Conservation (phyloP, 352 stramenopile genomes). For the Globisporangium canariense region DNA sequence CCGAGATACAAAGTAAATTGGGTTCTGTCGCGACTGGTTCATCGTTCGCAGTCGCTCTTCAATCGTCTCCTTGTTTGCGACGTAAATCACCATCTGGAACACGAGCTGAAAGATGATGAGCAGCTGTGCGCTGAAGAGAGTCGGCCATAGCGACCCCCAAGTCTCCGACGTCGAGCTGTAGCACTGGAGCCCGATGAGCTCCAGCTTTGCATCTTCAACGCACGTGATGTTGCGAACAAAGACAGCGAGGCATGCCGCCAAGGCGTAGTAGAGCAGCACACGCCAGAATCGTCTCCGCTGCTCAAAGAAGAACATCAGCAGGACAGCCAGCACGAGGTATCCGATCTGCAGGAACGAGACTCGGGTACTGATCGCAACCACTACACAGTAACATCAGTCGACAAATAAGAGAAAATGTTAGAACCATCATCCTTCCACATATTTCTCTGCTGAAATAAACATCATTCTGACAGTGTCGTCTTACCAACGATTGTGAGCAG, state of each 20-base stretch:
- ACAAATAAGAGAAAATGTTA: conserved; percentile 2
- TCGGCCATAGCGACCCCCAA: conserved; percentile 75
- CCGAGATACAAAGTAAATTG: conserved; percentile 70
- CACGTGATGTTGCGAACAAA: conserved; percentile 82
- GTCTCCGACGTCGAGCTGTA: conserved; percentile 54
- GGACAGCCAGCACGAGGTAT: conserved; percentile 73
- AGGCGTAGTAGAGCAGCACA: conserved; percentile 67
- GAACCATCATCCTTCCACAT: neutral
- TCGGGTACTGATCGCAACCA: conserved; percentile 72
- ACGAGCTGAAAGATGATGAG: conserved; percentile 83
- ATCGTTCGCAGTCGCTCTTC: conserved; percentile 61
- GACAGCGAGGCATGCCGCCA: conserved; percentile 65
- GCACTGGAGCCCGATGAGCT: conserved; percentile 69
- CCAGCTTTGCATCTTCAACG: conserved; percentile 32
- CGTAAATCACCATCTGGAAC: conserved; percentile 85
- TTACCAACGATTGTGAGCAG: conserved; percentile 79
- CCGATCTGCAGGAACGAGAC: conserved; percentile 84
- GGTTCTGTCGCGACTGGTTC: conserved; percentile 62
- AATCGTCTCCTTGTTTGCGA: conserved; percentile 64
- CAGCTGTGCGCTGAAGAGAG: conserved; percentile 78
- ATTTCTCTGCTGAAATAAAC: neutral
- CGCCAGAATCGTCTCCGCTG: conserved; percentile 74
- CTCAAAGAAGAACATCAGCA: conserved; percentile 83
- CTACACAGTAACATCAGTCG: conserved; percentile 23
- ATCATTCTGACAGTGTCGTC: neutral